Evolutionary conservation across 345 rosid genomes (phyloP).

Genomic region (Brassica juncea): DNA sequence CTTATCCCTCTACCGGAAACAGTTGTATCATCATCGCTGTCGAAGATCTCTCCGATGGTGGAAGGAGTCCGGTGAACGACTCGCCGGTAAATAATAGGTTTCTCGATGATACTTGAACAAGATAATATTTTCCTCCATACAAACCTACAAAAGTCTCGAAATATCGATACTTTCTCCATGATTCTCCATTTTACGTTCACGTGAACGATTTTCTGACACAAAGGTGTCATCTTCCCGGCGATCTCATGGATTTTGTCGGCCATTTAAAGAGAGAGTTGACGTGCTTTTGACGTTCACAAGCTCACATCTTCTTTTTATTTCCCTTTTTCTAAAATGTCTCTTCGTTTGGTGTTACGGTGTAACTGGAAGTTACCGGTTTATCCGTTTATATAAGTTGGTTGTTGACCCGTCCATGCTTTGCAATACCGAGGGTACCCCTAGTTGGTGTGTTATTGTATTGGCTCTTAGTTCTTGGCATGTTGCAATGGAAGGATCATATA

Average conservation of each 20-base stretch:
- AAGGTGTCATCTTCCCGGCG: slow-evolving; percentile 54
- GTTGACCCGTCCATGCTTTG: slow-evolving; percentile 19
- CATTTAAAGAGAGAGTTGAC: slow-evolving; percentile 39
- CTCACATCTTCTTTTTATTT: slow-evolving; percentile 7
- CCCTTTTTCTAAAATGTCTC: not conserved
- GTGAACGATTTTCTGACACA: slow-evolving; percentile 56
- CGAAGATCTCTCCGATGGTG: slow-evolving; percentile 37
- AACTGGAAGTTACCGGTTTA: slow-evolving; percentile 31
- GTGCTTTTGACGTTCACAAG: slow-evolving; percentile 18
- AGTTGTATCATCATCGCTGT: slow-evolving; percentile 29
- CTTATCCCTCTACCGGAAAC: slow-evolving; percentile 43
- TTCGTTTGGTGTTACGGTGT: slow-evolving; percentile 29
- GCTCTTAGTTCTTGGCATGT: not conserved
- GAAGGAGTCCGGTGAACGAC: slow-evolving; percentile 48
- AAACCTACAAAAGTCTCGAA: slow-evolving; percentile 63
- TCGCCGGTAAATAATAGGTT: slow-evolving; percentile 57
- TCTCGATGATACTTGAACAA: slow-evolving; percentile 60
- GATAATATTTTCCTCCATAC: slow-evolving; percentile 78
- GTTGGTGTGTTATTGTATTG: not conserved
- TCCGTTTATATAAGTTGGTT: slow-evolving; percentile 27
- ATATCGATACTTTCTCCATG: slow-evolving; percentile 55
- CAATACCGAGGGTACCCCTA: slow-evolving; percentile 4
- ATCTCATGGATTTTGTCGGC: slow-evolving; percentile 44
- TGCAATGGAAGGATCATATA: not conserved
- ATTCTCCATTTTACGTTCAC: slow-evolving; percentile 60